Base-by-base conservation (phyloP, 768 basidiomycete genomes). In the Clavaria fumosa region DNA sequence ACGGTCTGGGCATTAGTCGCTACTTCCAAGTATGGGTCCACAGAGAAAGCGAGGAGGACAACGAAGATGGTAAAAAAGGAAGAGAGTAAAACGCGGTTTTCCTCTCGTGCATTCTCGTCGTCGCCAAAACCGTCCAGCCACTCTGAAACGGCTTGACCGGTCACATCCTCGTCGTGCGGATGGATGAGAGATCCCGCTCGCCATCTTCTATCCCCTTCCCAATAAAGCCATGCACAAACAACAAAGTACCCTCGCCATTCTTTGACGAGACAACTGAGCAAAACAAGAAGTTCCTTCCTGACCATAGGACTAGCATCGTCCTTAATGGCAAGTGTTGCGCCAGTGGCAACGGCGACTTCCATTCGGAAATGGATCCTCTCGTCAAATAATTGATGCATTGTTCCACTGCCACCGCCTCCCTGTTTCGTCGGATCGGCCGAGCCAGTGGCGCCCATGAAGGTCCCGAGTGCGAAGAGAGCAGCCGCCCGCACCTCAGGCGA, bases 191-290 rank as follows among this genome's bases (percentile, higher is more conserved):
- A 46, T 47, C 65, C 50, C 37, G 59, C 45, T 50, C 67, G 59
- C 72, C 78, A 75, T 41, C 66, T 70, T 35, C 77, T 59, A 47
- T 93, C 84, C 53, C 91, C 85, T 51, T 95, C 90, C 76, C 85
- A 85, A 53, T 95, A 91, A 6, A 88, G 61, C 91, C 93, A 97
- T 1, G 93, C 90, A 44, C 93, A 95, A 26, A 90, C 75, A 34
- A 93, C 85, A 48, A 97, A 89, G 62, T 85, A 85, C 5, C 93
- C 95, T 39, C 89, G 64, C 86, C 91, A 96, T 54, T 97, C 93
- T 54, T 89, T 83, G 24, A 91, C 90, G 15, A 97, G 63, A 49
- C 84, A 88, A 50, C 86, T 90, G 39, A 97, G 75, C 26, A 97
- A 67, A 26, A 96, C 72, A 23, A 96, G 64, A 15, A 96, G 64